Evolutionary conservation across 2,329 filamentous ascomycete genomes (phyloP).

Genomic region (Penicillium sp.): DNA sequence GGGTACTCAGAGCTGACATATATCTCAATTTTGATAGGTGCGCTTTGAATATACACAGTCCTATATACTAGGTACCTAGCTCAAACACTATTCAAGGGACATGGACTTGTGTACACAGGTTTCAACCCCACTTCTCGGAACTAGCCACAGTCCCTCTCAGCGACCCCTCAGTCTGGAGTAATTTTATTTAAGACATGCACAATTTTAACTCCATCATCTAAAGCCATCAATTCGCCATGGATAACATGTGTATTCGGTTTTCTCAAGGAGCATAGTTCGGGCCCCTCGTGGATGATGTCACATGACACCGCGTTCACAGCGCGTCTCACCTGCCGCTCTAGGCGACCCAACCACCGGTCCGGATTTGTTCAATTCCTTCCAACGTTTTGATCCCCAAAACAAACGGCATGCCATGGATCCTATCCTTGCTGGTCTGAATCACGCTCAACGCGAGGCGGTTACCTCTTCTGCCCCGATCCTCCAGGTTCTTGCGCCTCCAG

Average conservation of each 20-base stretch:
- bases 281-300: slow-evolving; percentile 28
- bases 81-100: background rate
- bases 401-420: slow-evolving; percentile 53
- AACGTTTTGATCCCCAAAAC: slow-evolving; percentile 1
- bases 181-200: background rate
- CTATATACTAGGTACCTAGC: background rate
- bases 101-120: background rate
- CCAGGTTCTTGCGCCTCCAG: slow-evolving; percentile 68
- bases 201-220: background rate
- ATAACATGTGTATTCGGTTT: background rate
- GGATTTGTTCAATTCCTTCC: background rate
- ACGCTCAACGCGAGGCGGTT: slow-evolving; percentile 68
- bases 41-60: too few relatives aligned
- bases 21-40: too few relatives aligned
- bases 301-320: slow-evolving; percentile 38
- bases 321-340: slow-evolving; percentile 21
- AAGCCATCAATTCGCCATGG: background rate
- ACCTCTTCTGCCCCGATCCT: slow-evolving; percentile 65
- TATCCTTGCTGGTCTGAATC: slow-evolving; percentile 68
- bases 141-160: background rate
- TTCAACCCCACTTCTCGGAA: background rate
- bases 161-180: background rate
- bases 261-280: background rate
- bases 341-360: slow-evolving; percentile 7
- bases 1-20: too few relatives aligned